Evolutionary conservation across 129 eudicot species (phyloP).

Genomic region (Heracleum sosnowskyi): DNA sequence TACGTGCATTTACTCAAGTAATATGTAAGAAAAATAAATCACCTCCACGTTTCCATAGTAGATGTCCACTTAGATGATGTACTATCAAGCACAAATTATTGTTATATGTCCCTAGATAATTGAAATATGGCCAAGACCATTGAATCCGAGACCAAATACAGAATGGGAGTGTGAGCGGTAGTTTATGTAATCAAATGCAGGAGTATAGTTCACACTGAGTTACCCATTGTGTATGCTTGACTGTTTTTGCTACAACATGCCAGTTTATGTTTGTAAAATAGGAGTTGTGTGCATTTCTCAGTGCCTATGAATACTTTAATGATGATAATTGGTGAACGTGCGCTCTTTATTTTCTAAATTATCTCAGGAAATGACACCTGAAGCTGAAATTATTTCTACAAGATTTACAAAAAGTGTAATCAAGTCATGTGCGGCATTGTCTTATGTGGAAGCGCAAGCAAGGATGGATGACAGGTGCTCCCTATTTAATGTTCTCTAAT

Average conservation of each 20-base stretch:
- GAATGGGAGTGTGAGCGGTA: not conserved
- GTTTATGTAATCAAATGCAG: not conserved
- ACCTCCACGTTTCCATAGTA: not conserved
- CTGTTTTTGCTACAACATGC: not conserved
- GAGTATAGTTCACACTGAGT: not conserved
- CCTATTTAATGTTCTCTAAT: not conserved
- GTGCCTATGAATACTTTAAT: not conserved
- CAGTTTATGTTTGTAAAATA: not conserved
- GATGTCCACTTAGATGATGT: too few species aligned
- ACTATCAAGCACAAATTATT: too few species aligned
- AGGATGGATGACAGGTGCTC: slow-evolving; percentile 97
- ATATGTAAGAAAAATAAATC: not conserved
- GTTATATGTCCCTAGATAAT: not conserved
- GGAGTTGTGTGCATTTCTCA: not conserved
- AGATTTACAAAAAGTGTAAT: slow-evolving; percentile 84
- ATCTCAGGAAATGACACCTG: slow-evolving; percentile 88
- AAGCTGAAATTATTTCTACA: slow-evolving; percentile 79
- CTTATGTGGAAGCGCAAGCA: slow-evolving; percentile 96
- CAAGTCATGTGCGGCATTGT: slow-evolving; percentile 95
- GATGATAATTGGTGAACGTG: not conserved
- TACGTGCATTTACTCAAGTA: not conserved
- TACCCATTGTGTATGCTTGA: not conserved
- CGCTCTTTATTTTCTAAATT: not conserved
- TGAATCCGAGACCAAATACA: too few species aligned
- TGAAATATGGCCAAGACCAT: not conserved